Conservation (phyloP, 345 rosid species). For the Syzygium aqueum region DNA sequence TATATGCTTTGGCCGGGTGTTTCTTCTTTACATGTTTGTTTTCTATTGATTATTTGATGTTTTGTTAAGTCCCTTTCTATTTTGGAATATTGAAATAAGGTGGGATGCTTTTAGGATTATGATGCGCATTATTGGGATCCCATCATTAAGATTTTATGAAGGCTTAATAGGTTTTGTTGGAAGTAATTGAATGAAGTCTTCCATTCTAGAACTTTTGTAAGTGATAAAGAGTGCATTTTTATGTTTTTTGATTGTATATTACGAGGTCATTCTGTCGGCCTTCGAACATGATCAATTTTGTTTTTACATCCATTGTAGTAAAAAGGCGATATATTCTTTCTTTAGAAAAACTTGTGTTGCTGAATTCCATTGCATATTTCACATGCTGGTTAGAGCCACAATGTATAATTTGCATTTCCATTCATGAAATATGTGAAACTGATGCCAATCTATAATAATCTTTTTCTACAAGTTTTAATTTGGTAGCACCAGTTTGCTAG, state of each 20-base stretch:
- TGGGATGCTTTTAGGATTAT: background rate
- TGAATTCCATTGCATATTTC: background rate
- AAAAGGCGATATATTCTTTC: no score
- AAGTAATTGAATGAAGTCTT: background rate
- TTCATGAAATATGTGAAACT: background rate
- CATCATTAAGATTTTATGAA: background rate
- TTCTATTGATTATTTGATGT: background rate
- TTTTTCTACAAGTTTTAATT: background rate
- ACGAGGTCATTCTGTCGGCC: background rate
- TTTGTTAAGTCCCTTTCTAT: background rate
- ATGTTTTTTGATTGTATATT: background rate
- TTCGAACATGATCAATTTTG: background rate
- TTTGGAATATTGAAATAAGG: background rate
- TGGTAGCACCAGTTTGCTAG: background rate
- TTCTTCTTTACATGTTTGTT: background rate
- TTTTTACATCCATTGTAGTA: no score
- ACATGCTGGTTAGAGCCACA: background rate
- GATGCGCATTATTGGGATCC: background rate
- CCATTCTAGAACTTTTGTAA: background rate
- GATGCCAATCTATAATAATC: no score
- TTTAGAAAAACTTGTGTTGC: background rate
- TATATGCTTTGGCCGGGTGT: background rate
- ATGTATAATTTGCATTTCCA: background rate
- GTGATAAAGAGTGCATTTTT: background rate
- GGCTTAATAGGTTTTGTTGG: background rate